A percentile compares a stretch with the other conserved stretches of the same genome.
Evolutionary conservation across 768 basidiomycete genomes (phyloP).

Genomic region (Inosperma sp.): DNA sequence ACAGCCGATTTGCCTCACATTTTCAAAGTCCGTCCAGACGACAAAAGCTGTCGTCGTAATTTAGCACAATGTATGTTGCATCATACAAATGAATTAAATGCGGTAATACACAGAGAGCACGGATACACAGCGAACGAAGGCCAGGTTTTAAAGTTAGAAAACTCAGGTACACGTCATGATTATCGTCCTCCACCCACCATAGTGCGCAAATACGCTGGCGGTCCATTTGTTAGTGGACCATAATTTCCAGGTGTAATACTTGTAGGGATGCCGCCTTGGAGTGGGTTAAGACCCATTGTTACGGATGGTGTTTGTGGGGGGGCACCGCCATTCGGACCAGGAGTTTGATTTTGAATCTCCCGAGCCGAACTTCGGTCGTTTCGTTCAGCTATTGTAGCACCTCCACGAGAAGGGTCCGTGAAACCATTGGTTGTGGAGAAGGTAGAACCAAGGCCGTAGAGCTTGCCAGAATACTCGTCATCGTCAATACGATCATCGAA

Average conservation of each 20-base stretch:
- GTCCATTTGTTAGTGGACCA: slow-evolving; percentile 57
- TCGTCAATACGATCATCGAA: slow-evolving; percentile 91
- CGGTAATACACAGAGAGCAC: too few relatives aligned
- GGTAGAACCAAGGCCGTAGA: slow-evolving; percentile 80
- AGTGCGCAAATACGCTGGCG: slow-evolving; percentile 52
- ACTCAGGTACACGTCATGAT: too few relatives aligned
- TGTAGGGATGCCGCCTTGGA: slow-evolving; percentile 41
- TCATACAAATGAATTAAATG: too few relatives aligned
- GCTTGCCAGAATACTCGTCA: slow-evolving; percentile 71
- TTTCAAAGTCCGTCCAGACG: too few relatives aligned
- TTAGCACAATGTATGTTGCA: too few relatives aligned
- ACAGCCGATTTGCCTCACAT: too few relatives aligned
- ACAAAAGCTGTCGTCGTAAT: too few relatives aligned
- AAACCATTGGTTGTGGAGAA: slow-evolving; percentile 65
- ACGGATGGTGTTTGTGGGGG: slow-evolving; percentile 29
- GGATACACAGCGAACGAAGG: too few relatives aligned
- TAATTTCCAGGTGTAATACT: slow-evolving; percentile 52
- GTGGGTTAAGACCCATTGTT: slow-evolving; percentile 47
- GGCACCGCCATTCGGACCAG: slow-evolving; percentile 37
- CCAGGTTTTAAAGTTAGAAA: too few relatives aligned
- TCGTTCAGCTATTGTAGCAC: slow-evolving; percentile 77
- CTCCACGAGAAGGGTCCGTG: slow-evolving; percentile 60
- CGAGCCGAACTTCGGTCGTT: slow-evolving; percentile 58
- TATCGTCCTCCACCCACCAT: slow-evolving; percentile 52
- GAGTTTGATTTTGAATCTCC: slow-evolving; percentile 56